Percentiles rank a stretch among this genome's conserved stretches.
These are phyloP conservation scores for Colletotrichum brevisporum DNA, from an alignment of 2,329 filamentous ascomycete species.

Conservation along the genomic window DNA sequence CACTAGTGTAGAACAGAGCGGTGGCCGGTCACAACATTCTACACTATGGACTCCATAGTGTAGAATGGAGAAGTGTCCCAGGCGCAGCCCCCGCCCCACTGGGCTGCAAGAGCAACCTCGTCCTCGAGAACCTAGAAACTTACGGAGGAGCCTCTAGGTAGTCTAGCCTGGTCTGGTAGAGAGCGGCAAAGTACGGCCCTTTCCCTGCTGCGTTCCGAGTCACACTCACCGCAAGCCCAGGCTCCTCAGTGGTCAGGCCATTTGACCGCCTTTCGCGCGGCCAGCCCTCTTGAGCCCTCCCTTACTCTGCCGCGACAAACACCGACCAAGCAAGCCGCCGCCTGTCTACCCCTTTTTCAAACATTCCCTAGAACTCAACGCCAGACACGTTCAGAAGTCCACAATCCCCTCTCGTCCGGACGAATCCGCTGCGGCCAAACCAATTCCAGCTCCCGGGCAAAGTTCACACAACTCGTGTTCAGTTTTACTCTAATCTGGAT, in stretches of 20 bases:
- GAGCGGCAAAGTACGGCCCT: background rate
- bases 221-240: conserved; percentile 19
- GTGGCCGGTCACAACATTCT: background rate
- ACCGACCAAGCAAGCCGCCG: background rate
- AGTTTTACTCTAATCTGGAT: background rate
- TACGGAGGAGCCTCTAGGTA: no score
- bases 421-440: no score
- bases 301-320: background rate
- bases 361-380: background rate
- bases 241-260: conserved; percentile 1
- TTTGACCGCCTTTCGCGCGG: conserved; percentile 1
- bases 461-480: background rate
- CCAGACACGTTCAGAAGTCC: background rate
- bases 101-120: background rate
- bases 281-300: background rate
- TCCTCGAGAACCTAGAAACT: background rate
- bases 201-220: background rate
- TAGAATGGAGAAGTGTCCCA: background rate
- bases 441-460: background rate
- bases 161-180: background rate
- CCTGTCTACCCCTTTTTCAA: background rate
- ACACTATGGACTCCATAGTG: no score
- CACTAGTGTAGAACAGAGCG: background rate
- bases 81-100: background rate
- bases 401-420: no score